Evolutionary conservation across 257 asterid genomes (phyloP), one percentile per base, ranked within the genome.

Genomic region (Nicotiana knightiana): DNA sequence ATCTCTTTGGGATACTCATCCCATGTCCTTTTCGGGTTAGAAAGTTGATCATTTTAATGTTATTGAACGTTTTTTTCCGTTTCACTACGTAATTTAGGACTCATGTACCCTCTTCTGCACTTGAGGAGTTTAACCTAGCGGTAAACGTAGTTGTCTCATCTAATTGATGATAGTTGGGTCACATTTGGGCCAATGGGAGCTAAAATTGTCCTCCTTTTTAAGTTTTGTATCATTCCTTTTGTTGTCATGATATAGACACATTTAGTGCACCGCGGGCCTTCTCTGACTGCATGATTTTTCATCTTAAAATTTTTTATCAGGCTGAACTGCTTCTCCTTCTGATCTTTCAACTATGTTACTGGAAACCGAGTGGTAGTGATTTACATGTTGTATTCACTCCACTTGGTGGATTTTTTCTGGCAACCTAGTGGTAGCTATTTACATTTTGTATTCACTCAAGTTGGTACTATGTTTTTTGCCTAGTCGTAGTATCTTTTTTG

Each of bases 1-100:
- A 89, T 87, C 97, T 94, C 63, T 96, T 96, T 84, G 99, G 99
- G 83, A 91, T 85, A 79, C 91, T 94, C 64, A 77, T 87, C 57
- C 83, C 91, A 80, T 96, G 99, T 82, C 97, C 97, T 48, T 92
- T 90, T 83, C 93, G 97, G 92, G 99, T 96, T 83, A 86, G 94
- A 83, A 87, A 68, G 78, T 81, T 81, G 51, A 64, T 58, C 71
- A 84, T 83, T 58, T 57, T 35, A 33, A 63, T 71, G 79, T 61
- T 24, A 6, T 73, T 63, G 65, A 81, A 59, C 21, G 15, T 48
- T 26, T 11, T 26, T 15, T 79, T 37, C 35, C 10, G 33, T 58
- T 18, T 59, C 62, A 73, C 63, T 53, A 4, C 3, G 15, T 53
- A 53, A 10, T 53, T 53, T 53, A 10, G 57, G 57, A 3, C 57